Base-by-base conservation (phyloP, 495 filamentous ascomycete species). In the Hyaloscypha variabilis region DNA sequence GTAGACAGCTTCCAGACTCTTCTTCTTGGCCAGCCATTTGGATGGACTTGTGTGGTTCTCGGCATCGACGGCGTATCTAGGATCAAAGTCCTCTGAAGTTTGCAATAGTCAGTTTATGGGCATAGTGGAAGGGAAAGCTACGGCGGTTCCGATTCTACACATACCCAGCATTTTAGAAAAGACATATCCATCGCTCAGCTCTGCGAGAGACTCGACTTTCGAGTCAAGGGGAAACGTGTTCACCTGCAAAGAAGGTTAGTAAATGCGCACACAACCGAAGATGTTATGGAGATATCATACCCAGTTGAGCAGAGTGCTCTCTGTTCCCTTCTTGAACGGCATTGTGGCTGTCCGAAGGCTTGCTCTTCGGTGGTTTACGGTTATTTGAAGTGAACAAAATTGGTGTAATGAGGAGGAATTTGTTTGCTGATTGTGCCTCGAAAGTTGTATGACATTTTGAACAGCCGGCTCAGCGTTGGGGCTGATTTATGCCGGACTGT, bases 121-220 rank as follows among this genome's bases (percentile, higher is more conserved):
- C 51, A 54, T 25, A 39, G 29, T 30, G 24, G 10, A 50, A 28
- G 36, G 36, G 6, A 13, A 28, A 34, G 14, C 28, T 29, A 64
- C 60, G 56, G 57, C 42, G 60, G 6, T 31, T 67, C 73, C 25
- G 68, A 76, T 67, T 67, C 71, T 90, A 73, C 74, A 87, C 83
- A 68, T 85, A 79, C 90, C 89, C 85, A 85, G 79, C 55, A 85
- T 77, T 64, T 79, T 76, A 60, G 78, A 78, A 69, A 96, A 82
- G 29, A 91, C 82, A 58, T 85, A 82, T 55, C 92, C 93, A 75
- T 96, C 90, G 60, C 83, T 87, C 71, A 97, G 81, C 69, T 93
- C 87, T 63, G 84, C 83, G 62, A 87, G 73, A 52, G 74, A 59
- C 36, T 67, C 58, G 58, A 70, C 62, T n/a, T 63, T 53, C 19